Conservation (phyloP, 2,329 filamentous ascomycete species). For the Penicillium sp. region DNA sequence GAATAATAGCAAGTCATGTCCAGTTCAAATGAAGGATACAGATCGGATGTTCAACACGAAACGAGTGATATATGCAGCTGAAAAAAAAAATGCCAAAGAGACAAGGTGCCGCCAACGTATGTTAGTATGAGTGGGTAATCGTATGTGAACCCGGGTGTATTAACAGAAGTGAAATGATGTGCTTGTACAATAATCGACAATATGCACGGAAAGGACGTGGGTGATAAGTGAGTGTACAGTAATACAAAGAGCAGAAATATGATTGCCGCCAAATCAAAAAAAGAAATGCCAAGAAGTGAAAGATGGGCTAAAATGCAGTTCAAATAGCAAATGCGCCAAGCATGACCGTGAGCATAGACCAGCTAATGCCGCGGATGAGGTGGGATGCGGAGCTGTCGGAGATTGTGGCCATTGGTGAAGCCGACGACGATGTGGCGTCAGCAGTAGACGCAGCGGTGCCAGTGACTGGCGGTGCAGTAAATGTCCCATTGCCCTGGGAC, state of each 20-base stretch:
- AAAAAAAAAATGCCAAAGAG: neutral
- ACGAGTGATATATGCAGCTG: slow-evolving; percentile 7
- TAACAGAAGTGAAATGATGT: slow-evolving; percentile 5
- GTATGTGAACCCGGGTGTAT: slow-evolving; percentile 4
- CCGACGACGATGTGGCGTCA: slow-evolving; percentile 7
- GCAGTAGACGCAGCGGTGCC: slow-evolving; percentile 6
- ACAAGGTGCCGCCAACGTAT: neutral
- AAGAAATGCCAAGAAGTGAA: neutral
- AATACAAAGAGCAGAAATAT: slow-evolving; percentile 2
- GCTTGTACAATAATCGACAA: neutral
- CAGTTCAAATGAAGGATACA: neutral
- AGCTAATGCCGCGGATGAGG: slow-evolving; percentile 13
- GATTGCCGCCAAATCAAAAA: slow-evolving; percentile 3
- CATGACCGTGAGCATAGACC: slow-evolving; percentile 16
- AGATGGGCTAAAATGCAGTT: slow-evolving; percentile 4
- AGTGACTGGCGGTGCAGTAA: slow-evolving; percentile 10
- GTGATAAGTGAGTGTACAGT: neutral
- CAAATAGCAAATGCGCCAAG: slow-evolving; percentile 14
- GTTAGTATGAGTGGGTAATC: neutral
- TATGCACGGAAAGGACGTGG: neutral
- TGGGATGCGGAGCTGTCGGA: slow-evolving; percentile 14
- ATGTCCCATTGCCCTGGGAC: slow-evolving; percentile 16
- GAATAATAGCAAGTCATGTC: neutral
- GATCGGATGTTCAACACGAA: neutral
- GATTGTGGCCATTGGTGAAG: slow-evolving; percentile 5